Conservation (phyloP, 1,284 basidiomycete species). For the Neolentinus lepideus region DNA sequence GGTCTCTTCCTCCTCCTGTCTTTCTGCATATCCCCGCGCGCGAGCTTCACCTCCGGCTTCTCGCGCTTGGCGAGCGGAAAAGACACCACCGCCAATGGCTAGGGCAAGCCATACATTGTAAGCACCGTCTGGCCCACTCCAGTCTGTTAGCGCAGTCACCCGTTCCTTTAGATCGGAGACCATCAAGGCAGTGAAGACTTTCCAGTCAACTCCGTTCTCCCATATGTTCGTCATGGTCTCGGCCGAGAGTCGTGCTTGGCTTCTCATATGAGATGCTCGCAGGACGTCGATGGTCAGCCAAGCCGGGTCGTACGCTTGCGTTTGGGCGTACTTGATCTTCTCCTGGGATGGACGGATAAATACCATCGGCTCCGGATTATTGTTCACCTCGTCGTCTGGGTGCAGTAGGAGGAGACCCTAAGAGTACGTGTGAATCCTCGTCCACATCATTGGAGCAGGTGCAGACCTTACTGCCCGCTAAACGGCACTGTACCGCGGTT, state of each 20-base stretch:
- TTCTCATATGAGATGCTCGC: constrained; percentile 25
- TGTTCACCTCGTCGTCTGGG: constrained; percentile 11
- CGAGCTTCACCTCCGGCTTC: constrained; percentile 9
- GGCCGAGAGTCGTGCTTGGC: constrained; percentile 28
- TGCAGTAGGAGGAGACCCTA: constrained; percentile 24
- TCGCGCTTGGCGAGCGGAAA: constrained; percentile 7
- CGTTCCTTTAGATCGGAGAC: constrained; percentile 10
- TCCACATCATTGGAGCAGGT: too few species aligned
- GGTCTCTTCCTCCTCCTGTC: neutral
- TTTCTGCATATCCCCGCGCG: constrained; percentile 5
- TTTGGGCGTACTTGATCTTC: constrained; percentile 28
- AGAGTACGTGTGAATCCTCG: neutral
- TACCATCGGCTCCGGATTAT: constrained; percentile 15
- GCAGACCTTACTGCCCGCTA: constrained; percentile 28
- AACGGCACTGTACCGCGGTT: constrained; percentile 32
- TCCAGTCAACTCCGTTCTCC: constrained; percentile 32
- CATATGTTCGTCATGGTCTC: constrained; percentile 39
- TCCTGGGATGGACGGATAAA: constrained; percentile 33
- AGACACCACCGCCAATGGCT: constrained; percentile 8
- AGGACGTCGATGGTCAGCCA: constrained; percentile 33
- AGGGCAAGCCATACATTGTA: constrained; percentile 8
- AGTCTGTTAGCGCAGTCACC: constrained; percentile 8
- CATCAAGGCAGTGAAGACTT: constrained; percentile 23
- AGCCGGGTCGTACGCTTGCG: constrained; percentile 15
- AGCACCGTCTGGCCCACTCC: constrained; percentile 9